Conservation (phyloP, 345 rosid species). For the Carallia brachiata region DNA sequence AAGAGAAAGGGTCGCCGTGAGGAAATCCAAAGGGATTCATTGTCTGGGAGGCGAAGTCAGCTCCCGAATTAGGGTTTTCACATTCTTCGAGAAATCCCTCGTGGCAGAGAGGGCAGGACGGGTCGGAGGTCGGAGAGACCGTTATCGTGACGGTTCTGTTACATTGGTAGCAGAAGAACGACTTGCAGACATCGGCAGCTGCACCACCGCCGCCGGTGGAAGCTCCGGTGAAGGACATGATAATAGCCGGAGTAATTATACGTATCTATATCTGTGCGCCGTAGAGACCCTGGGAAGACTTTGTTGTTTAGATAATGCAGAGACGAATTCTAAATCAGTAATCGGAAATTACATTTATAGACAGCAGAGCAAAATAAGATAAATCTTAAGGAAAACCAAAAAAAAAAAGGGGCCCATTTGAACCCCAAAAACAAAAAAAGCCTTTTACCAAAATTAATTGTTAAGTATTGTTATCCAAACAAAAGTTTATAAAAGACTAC, state of each 20-base stretch:
- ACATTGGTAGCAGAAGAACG: conserved; percentile 42
- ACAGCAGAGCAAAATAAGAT: too few relatives aligned
- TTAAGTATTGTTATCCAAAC: too few relatives aligned
- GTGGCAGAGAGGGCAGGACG: conserved; percentile 41
- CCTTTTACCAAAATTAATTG: too few relatives aligned
- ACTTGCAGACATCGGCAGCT: conserved; percentile 13
- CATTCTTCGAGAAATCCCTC: conserved; percentile 46
- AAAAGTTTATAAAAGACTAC: too few relatives aligned
- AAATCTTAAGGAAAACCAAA: too few relatives aligned
- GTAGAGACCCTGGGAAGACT: too few relatives aligned
- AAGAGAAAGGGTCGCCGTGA: conserved; percentile 21
- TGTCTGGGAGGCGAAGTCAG: conserved; percentile 5
- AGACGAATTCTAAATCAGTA: too few relatives aligned
- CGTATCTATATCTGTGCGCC: too few relatives aligned
- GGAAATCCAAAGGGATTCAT: conserved; percentile 6
- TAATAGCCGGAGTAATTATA: not conserved
- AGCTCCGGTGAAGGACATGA: conserved; percentile 34
- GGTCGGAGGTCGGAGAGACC: conserved; percentile 32
- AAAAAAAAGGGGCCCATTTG: too few relatives aligned
- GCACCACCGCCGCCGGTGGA: conserved; percentile 18
- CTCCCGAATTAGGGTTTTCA: conserved; percentile 26
- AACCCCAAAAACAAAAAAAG: too few relatives aligned
- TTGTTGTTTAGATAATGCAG: too few relatives aligned
- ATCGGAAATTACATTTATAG: too few relatives aligned
- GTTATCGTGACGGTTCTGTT: conserved; percentile 22